These are phyloP conservation scores for Paraglomus occultum DNA, from an alignment of 192 early-diverging fungal species.

Conservation along the genomic window DNA sequence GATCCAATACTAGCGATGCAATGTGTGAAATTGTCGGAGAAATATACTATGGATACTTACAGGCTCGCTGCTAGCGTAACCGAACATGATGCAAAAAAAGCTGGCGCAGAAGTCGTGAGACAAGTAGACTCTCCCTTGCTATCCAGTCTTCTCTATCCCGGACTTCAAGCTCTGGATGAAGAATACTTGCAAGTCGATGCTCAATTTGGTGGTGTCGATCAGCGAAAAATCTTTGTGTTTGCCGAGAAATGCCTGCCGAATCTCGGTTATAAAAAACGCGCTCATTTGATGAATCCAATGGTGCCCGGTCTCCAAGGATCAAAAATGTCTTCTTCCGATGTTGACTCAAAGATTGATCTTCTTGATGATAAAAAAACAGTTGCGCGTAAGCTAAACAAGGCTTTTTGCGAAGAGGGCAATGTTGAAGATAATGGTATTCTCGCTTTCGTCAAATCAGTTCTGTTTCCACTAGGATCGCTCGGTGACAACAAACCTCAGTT, in stretches of 20 bases:
- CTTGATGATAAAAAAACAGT: slow-evolving; percentile 82
- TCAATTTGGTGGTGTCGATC: slow-evolving; percentile 97
- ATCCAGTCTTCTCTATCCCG: slow-evolving; percentile 95
- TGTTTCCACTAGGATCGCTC: slow-evolving; percentile 85
- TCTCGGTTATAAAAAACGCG: slow-evolving; percentile 94
- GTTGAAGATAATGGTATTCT: slow-evolving; percentile 89
- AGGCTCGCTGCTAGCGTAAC: slow-evolving; percentile 80
- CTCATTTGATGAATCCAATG: slow-evolving; percentile 99
- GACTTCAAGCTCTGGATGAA: slow-evolving; percentile 97
- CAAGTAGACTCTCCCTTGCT: slow-evolving; percentile 85
- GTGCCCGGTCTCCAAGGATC: slow-evolving; percentile 88
- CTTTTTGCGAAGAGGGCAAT: slow-evolving; percentile 97
- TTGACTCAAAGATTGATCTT: slow-evolving; percentile 97
- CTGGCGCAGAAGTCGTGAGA: slow-evolving; percentile 98
- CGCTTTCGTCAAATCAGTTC: slow-evolving; percentile 84
- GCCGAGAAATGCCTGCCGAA: slow-evolving; percentile 94
- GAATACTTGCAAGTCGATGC: slow-evolving; percentile 93
- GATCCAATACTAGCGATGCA: slow-evolving; percentile 31
- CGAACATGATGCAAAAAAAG: slow-evolving; percentile 97
- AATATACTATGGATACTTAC: slow-evolving; percentile 93
- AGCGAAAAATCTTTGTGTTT: slow-evolving; percentile 99
- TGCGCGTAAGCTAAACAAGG: slow-evolving; percentile 84
- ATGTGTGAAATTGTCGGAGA: slow-evolving; percentile 65
- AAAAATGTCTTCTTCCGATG: slow-evolving; percentile 97
- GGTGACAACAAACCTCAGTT: slow-evolving; percentile 56